These are phyloP conservation scores for Plasmopara halstedii DNA, from an alignment of 352 stramenopile genomes.

Conservation along the genomic window DNA sequence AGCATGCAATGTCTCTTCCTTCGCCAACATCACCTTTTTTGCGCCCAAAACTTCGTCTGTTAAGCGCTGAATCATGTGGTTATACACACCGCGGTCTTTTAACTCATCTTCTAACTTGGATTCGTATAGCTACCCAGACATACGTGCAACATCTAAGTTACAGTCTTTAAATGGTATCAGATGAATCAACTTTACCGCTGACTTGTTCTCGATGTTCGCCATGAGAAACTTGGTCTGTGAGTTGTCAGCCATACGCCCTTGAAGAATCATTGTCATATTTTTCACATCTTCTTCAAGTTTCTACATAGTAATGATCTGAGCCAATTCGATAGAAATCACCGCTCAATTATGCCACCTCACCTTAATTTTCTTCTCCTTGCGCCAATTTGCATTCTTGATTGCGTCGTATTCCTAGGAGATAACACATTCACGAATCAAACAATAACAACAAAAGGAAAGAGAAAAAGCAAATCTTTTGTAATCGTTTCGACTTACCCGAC, in stretches of 20 bases:
- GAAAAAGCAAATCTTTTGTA: background rate
- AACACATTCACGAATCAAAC: no score
- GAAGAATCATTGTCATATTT: constrained; percentile 61
- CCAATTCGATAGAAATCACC: background rate
- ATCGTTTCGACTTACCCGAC: constrained; percentile 27
- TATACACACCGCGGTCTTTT: constrained; percentile 64
- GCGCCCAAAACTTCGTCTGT: constrained; percentile 43
- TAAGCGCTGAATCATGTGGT: constrained; percentile 76
- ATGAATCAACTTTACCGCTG: constrained; percentile 26
- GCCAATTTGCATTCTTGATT: constrained; percentile 53
- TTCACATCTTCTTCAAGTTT: constrained; percentile 74
- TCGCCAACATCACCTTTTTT: constrained; percentile 59
- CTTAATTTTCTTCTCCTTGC: constrained; percentile 69
- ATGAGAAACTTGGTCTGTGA: constrained; percentile 54
- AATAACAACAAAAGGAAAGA: no score
- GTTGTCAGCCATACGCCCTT: constrained; percentile 48
- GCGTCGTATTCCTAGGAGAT: constrained; percentile 64
- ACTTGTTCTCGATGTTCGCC: constrained; percentile 71
- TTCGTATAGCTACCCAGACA: constrained; percentile 50
- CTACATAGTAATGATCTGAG: constrained; percentile 14
- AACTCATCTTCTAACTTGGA: constrained; percentile 73
- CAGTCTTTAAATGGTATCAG: background rate
- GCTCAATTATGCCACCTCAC: constrained; percentile 7
- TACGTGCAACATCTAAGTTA: constrained; percentile 1
- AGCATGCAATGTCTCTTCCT: constrained; percentile 49